phyloP scores from a whole-genome alignment of 176 grass and related monocot species.

The Otatea glauca region DNA sequence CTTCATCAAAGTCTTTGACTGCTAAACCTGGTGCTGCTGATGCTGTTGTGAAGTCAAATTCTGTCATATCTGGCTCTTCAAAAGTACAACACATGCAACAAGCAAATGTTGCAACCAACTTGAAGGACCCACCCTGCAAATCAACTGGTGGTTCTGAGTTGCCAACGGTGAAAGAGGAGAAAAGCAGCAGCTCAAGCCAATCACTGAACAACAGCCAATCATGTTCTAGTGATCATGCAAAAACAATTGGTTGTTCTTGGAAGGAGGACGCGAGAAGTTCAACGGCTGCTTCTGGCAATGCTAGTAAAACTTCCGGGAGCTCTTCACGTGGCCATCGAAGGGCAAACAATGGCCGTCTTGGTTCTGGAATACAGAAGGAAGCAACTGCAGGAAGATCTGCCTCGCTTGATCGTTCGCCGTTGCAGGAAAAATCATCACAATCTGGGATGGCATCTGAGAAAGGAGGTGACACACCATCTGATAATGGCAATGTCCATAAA shows the following conservation, averaged over 20 bases:
- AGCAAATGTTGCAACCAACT: slow-evolving; percentile 23
- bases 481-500: slow-evolving; percentile 67
- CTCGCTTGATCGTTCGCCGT: slow-evolving; percentile 50
- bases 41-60: slow-evolving; percentile 42
- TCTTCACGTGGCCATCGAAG: slow-evolving; percentile 64
- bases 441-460: slow-evolving; percentile 68
- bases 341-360: slow-evolving; percentile 51
- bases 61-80: slow-evolving; percentile 25
- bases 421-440: slow-evolving; percentile 68
- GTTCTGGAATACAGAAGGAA: slow-evolving; percentile 73
- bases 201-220: slow-evolving; percentile 92
- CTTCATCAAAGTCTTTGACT: slow-evolving; percentile 54
- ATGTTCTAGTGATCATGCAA: slow-evolving; percentile 79
- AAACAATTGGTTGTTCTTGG: slow-evolving; percentile 64
- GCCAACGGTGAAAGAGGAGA: slow-evolving; percentile 72
- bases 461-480: slow-evolving; percentile 46
- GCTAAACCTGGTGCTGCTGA: slow-evolving; percentile 53
- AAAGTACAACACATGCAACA: slow-evolving; percentile 45
- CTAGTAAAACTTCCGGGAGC: slow-evolving; percentile 64
- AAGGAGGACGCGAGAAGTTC: slow-evolving; percentile 89
- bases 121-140: slow-evolving; percentile 56
- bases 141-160: slow-evolving; percentile 44
- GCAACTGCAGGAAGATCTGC: slow-evolving; percentile 42
- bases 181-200: slow-evolving; percentile 90
- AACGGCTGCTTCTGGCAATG: slow-evolving; percentile 74